These are phyloP conservation scores for Aspergillus biplanus DNA, from an alignment of 495 filamentous ascomycete genomes.

Conservation along the genomic window DNA sequence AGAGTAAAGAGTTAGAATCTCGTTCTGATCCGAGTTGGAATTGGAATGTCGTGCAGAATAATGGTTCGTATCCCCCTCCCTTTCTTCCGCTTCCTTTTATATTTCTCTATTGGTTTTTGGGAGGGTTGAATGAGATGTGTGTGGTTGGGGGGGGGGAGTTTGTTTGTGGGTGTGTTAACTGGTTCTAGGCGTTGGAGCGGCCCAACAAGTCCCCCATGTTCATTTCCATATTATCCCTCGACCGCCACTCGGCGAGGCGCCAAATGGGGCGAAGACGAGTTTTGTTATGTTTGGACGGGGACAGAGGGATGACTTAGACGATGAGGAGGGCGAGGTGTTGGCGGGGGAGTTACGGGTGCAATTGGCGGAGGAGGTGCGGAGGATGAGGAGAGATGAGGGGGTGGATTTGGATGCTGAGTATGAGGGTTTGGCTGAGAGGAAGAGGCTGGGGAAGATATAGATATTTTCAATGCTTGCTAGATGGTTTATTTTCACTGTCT, in stretches of 20 bases:
- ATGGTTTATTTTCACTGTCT: neutral
- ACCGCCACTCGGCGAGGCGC: conserved; percentile 37
- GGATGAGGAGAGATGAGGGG: conserved; percentile 46
- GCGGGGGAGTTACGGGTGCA: conserved; percentile 63
- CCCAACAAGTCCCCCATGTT: conserved; percentile 88
- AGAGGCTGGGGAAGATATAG: conserved; percentile 30
- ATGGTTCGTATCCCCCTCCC: conserved; percentile 56
- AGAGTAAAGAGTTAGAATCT: conserved; percentile 15
- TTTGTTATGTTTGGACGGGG: conserved; percentile 85
- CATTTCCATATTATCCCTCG: conserved; percentile 93
- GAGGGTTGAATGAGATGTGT: neutral
- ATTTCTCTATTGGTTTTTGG: neutral
- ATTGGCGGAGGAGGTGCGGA: conserved; percentile 58
- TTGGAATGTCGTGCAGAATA: conserved; percentile 93
- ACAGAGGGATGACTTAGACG: conserved; percentile 79
- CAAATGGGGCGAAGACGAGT: conserved; percentile 51
- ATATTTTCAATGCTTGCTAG: neutral
- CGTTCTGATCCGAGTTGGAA: conserved; percentile 59
- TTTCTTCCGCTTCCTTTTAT: conserved; percentile 11
- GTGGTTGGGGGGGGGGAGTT: neutral
- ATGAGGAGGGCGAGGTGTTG: conserved; percentile 73
- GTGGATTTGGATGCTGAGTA: conserved; percentile 43
- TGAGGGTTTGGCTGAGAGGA: conserved; percentile 17
- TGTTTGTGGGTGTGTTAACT: conserved; percentile 11
- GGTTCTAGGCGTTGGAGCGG: conserved; percentile 68